Evolutionary conservation across 2,329 filamentous ascomycete genomes (phyloP).

Genomic region (Alternaria sp.): DNA sequence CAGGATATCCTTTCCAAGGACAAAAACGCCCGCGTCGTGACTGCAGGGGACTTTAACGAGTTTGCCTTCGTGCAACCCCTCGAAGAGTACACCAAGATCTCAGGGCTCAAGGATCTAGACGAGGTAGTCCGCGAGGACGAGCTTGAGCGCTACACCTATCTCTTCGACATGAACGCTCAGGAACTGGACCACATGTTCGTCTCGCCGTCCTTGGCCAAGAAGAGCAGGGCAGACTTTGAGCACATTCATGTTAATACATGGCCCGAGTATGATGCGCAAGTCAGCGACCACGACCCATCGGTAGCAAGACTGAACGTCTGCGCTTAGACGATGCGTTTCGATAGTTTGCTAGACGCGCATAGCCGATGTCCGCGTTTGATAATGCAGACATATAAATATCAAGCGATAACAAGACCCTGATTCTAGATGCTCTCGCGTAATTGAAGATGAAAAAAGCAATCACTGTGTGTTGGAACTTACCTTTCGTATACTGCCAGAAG

Average conservation of each 20-base stretch:
- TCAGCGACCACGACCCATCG: constrained; percentile 73
- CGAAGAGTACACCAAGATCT: constrained; percentile 59
- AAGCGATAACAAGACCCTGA: neutral
- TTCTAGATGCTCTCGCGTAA: neutral
- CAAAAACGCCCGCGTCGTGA: constrained; percentile 63
- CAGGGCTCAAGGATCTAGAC: constrained; percentile 67
- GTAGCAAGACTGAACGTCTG: constrained; percentile 70
- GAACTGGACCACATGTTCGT: constrained; percentile 75
- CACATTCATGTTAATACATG: constrained; percentile 77
- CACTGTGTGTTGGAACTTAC: neutral
- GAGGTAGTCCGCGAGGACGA: constrained; percentile 60
- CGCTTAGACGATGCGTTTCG: constrained; percentile 20
- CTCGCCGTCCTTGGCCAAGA: constrained; percentile 58
- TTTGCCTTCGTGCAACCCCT: constrained; percentile 69
- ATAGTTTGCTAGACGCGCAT: constrained; percentile 7
- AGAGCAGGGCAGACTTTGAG: constrained; percentile 59
- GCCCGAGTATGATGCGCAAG: constrained; percentile 62
- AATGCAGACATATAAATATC: neutral
- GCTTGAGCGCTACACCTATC: constrained; percentile 72
- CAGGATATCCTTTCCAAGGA: constrained; percentile 62
- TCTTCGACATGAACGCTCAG: constrained; percentile 73
- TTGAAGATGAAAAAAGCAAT: neutral
- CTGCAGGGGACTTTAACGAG: constrained; percentile 76
- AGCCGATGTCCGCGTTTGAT: neutral
- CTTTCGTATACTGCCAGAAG: neutral